These are phyloP conservation scores for Nakazawaea molendinolei DNA, from an alignment of 805 yeast genomes.

Conservation along the genomic window DNA sequence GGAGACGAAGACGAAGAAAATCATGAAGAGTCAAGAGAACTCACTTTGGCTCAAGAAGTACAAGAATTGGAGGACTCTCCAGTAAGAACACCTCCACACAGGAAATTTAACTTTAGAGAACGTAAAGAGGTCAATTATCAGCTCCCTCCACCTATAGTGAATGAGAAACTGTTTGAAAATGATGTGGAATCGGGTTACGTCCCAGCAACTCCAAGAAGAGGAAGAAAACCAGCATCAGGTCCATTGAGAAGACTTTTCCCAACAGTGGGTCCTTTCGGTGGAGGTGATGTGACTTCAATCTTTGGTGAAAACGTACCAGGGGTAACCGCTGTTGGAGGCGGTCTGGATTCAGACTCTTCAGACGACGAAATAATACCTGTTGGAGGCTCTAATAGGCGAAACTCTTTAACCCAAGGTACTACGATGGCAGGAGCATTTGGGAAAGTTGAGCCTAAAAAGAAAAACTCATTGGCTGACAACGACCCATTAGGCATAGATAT, in stretches of 20 bases:
- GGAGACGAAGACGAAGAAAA: slow-evolving; percentile 16
- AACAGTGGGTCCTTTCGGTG: slow-evolving; percentile 97
- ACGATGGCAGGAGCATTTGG: slow-evolving; percentile 10
- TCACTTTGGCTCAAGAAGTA: slow-evolving; percentile 57
- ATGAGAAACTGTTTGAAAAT: slow-evolving; percentile 27
- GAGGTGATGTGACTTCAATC: slow-evolving; percentile 81
- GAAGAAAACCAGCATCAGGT: slow-evolving; percentile 32
- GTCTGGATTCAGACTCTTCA: slow-evolving; percentile 35
- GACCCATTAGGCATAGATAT: slow-evolving; percentile 88
- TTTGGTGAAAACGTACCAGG: slow-evolving; percentile 65
- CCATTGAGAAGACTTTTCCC: slow-evolving; percentile 73
- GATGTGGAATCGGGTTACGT: slow-evolving; percentile 10
- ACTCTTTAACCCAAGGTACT: slow-evolving; percentile 6
- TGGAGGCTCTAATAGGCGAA: slow-evolving; percentile 6
- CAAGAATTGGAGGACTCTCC: slow-evolving; percentile 60
- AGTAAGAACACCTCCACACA: slow-evolving; percentile 38
- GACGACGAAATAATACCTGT: slow-evolving; percentile 36
- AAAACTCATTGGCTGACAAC: slow-evolving; percentile 71
- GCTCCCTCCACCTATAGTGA: slow-evolving; percentile 71
- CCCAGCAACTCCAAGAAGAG: slow-evolving; percentile 19
- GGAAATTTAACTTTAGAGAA: slow-evolving; percentile 46
- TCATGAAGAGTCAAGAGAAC: slow-evolving; percentile 16
- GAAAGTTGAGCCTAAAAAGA: slow-evolving; percentile 26
- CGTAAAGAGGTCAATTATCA: slow-evolving; percentile 73
- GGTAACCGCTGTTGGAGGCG: slow-evolving; percentile 27